Percentiles rank a stretch among this genome's conserved stretches.
Conservation (phyloP, 2,329 filamentous ascomycete genomes). For the Penicillium nordicum region DNA sequence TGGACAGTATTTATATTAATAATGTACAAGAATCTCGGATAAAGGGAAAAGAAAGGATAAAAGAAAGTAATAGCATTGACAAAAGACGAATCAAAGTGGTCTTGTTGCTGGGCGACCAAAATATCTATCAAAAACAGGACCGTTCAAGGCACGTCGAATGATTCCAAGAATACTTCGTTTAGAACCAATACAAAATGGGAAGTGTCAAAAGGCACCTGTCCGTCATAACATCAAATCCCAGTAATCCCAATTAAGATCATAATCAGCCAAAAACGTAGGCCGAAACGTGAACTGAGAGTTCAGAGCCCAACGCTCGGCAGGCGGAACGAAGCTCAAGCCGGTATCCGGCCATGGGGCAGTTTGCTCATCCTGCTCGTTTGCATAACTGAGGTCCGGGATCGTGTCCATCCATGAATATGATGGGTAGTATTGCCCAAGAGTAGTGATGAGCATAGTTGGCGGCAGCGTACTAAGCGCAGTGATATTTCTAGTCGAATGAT, state of each 20-base stretch:
- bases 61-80: background rate
- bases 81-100: background rate
- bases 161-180: background rate
- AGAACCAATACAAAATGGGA: background rate
- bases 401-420: background rate
- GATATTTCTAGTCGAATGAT: background rate
- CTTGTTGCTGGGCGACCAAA: background rate
- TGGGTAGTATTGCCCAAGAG: background rate
- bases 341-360: background rate
- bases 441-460: background rate
- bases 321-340: background rate
- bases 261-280: constrained; percentile 8
- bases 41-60: background rate
- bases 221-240: background rate
- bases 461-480: background rate
- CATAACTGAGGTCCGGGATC: background rate
- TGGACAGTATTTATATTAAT: too few relatives aligned
- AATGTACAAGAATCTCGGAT: background rate
- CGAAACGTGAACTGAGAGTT: constrained; percentile 4
- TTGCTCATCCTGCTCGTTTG: background rate
- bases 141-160: background rate
- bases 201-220: background rate
- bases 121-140: background rate
- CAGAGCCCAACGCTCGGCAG: constrained; percentile 9
- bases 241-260: constrained; percentile 6